Conservation (phyloP, 306 rosid genomes). For the Citrullus amarus region DNA sequence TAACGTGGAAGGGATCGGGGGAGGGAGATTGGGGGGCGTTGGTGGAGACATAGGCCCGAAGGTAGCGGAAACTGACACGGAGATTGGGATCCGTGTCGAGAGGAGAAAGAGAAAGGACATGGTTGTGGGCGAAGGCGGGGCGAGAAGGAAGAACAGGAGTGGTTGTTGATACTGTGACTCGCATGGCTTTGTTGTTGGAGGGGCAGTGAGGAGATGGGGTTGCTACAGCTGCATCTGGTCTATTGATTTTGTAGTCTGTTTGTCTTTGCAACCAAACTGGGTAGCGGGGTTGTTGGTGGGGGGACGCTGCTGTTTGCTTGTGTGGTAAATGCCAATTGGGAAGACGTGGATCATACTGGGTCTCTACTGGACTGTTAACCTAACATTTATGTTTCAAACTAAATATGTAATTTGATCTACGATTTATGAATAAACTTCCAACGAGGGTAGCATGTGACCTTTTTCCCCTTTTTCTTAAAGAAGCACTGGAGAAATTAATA, state of each 20-base stretch:
- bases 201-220: neutral
- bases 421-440: too few species aligned
- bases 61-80: conserved; percentile 65
- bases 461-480: too few species aligned
- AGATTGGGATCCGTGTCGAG: conserved; percentile 75
- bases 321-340: neutral
- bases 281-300: neutral
- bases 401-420: too few species aligned
- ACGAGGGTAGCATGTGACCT: too few species aligned
- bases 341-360: conserved; percentile 36
- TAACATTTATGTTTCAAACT: too few species aligned
- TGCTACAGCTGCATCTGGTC: neutral
- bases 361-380: neutral
- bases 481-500: too few species aligned
- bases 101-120: conserved; percentile 56
- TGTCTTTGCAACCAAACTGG: neutral
- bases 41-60: conserved; percentile 48
- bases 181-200: conserved; percentile 3
- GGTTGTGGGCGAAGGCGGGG: conserved; percentile 38
- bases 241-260: neutral
- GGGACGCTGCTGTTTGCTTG: neutral
- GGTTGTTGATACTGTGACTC: conserved; percentile 21
- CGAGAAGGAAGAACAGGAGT: conserved; percentile 30
- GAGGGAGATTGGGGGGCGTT: neutral
- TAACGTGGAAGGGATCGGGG: conserved; percentile 31